Evolutionary conservation across 2,329 filamentous ascomycete genomes (phyloP).

Genomic region (Talaromyces sp.): DNA sequence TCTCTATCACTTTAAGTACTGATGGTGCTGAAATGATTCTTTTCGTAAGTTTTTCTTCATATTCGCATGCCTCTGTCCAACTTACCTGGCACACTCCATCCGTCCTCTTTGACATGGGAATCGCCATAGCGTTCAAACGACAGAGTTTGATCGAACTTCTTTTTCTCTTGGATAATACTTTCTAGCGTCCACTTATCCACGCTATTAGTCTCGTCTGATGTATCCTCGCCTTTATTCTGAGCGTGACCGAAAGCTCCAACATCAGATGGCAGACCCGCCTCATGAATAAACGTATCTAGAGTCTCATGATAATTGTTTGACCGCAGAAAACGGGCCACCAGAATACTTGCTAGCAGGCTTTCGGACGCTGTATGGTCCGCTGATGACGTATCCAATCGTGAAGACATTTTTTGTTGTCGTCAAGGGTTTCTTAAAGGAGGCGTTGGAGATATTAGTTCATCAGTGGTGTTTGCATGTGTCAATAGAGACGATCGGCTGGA

Average conservation of each 20-base stretch:
- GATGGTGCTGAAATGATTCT: constrained; percentile 39
- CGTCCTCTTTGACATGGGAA: constrained; percentile 27
- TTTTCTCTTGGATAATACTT: constrained; percentile 57
- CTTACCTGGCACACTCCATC: constrained; percentile 47
- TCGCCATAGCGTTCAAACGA: constrained; percentile 52
- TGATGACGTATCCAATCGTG: background rate
- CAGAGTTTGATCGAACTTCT: constrained; percentile 51
- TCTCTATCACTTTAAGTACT: constrained; percentile 37
- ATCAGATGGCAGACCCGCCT: constrained; percentile 51
- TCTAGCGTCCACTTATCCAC: constrained; percentile 53
- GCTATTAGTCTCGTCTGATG: constrained; percentile 15
- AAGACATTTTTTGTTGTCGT: background rate
- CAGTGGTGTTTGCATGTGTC: background rate
- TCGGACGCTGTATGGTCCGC: constrained; percentile 1
- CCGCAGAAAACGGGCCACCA: constrained; percentile 42
- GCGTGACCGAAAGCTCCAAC: constrained; percentile 32
- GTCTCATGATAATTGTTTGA: constrained; percentile 47
- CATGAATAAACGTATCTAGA: constrained; percentile 52
- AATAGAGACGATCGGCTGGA: background rate
- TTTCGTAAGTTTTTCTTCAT: constrained; percentile 14
- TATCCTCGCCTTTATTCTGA: background rate
- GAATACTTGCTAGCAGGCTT: constrained; percentile 26
- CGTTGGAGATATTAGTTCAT: background rate
- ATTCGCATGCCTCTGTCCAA: background rate
- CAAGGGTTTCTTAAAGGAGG: background rate